Evolutionary conservation across 139 green algal genomes (phyloP).

Genomic region (Closterium sp.): DNA sequence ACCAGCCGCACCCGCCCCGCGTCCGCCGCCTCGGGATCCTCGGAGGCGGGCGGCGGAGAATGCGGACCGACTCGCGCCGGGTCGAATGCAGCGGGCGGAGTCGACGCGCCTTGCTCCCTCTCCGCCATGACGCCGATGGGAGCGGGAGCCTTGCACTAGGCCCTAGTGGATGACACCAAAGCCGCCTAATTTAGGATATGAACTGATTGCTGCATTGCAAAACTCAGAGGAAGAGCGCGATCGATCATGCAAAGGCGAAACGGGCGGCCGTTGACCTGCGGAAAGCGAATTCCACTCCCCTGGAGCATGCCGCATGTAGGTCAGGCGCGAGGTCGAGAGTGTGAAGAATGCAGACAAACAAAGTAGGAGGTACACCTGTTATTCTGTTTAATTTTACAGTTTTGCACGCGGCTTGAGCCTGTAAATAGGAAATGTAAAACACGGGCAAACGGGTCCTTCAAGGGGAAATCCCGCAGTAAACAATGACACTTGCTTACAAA

Average conservation of each 20-base stretch:
- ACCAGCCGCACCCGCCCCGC: background rate
- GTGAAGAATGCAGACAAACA: background rate
- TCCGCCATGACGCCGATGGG: background rate
- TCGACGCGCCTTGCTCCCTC: background rate
- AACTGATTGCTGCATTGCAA: no score
- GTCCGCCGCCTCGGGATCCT: background rate
- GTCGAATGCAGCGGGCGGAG: background rate
- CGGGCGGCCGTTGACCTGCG: background rate
- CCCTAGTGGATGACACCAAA: background rate
- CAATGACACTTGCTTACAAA: no score
- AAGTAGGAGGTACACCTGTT: no score
- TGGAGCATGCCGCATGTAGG: background rate
- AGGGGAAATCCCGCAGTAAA: no score
- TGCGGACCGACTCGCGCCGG: background rate
- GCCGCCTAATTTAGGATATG: background rate
- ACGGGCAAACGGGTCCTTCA: no score
- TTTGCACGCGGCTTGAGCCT: no score
- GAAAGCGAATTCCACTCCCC: background rate
- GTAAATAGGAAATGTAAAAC: no score
- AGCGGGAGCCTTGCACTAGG: background rate
- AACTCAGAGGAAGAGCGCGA: background rate
- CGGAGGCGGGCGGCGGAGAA: background rate
- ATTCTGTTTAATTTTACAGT: no score
- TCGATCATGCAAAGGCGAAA: background rate
- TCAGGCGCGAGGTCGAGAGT: background rate